Conservation (phyloP, 2,329 filamentous ascomycete genomes). For the Emmonsia crescens region DNA sequence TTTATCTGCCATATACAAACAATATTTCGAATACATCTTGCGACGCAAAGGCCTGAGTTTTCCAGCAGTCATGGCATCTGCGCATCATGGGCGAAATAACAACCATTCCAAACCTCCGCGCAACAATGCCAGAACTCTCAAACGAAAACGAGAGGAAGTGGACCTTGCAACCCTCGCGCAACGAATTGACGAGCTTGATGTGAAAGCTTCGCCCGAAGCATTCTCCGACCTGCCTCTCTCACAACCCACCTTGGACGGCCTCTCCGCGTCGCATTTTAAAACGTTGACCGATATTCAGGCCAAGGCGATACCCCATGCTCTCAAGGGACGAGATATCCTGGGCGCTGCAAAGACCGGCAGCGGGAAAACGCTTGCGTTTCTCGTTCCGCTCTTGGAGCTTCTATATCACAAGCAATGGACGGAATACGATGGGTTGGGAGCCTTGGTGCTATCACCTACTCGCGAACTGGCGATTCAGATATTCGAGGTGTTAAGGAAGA, state of each 20-base stretch:
- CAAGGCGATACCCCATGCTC: conserved; percentile 73
- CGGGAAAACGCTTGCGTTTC: conserved; percentile 88
- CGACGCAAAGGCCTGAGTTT: not conserved
- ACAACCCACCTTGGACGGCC: conserved; percentile 62
- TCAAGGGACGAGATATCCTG: conserved; percentile 79
- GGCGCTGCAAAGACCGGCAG: conserved; percentile 93
- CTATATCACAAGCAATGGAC: conserved; percentile 84
- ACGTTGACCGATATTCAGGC: conserved; percentile 84
- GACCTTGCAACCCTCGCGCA: conserved; percentile 33
- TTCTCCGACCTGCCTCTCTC: conserved; percentile 85
- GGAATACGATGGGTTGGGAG: conserved; percentile 80
- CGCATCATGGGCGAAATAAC: conserved; percentile 1
- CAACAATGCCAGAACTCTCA: conserved; percentile 24
- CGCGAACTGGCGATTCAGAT: conserved; percentile 94
- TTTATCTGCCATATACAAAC: not conserved
- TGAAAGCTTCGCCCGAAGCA: conserved; percentile 44
- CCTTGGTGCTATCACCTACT: conserved; percentile 86
- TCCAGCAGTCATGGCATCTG: conserved; percentile 12
- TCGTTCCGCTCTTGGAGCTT: conserved; percentile 85
- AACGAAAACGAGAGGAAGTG: conserved; percentile 38
- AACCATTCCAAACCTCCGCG: conserved; percentile 20
- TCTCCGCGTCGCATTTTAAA: conserved; percentile 80
- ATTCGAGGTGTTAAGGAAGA: conserved; percentile 83
- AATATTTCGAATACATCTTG: not conserved
- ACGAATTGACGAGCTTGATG: conserved; percentile 35